Conservation (phyloP, 108 stramenopile species). For the Pinguiococcus pyrenoidosus region DNA sequence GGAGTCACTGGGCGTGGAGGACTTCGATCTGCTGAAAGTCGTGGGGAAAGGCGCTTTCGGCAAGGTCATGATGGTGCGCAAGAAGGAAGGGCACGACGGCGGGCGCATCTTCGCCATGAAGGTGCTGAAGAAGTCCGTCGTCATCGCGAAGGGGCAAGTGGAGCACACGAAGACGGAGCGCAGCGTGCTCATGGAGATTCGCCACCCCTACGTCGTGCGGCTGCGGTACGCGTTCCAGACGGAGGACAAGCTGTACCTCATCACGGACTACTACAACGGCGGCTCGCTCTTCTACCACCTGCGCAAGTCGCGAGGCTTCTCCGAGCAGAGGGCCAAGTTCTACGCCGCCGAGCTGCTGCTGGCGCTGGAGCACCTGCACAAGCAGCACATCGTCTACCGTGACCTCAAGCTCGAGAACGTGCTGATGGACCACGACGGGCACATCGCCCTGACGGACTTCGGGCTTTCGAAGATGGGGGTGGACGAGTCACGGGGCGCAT, state of each 20-base stretch:
- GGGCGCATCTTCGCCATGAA: conserved; percentile 32
- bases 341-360: conserved; percentile 44
- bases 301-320: conserved; percentile 17
- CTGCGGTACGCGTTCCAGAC: conserved; percentile 30
- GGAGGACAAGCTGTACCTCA: conserved; percentile 27
- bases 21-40: conserved; percentile 36
- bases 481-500: conserved; percentile 8
- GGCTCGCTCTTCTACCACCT: conserved; percentile 35
- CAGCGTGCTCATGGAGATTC: conserved; percentile 19
- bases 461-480: conserved; percentile 40
- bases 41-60: conserved; percentile 45
- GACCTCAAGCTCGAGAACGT: conserved; percentile 47
- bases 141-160: conserved; percentile 24
- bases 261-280: conserved; percentile 32
- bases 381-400: conserved; percentile 38
- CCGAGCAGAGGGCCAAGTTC: conserved; percentile 33
- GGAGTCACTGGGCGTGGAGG: conserved; percentile 8
- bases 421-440: conserved; percentile 42
- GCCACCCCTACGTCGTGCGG: conserved; percentile 31
- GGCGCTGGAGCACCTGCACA: conserved; percentile 40
- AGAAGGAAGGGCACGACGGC: background rate
- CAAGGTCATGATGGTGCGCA: conserved; percentile 27
- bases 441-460: conserved; percentile 42
- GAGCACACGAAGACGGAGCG: conserved; percentile 33
- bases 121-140: conserved; percentile 24